A percentile compares a stretch with the other conserved stretches of the same genome.
Evolutionary conservation across 495 filamentous ascomycete genomes (phyloP).

Genomic region (Pseudotulostoma volvatum): DNA sequence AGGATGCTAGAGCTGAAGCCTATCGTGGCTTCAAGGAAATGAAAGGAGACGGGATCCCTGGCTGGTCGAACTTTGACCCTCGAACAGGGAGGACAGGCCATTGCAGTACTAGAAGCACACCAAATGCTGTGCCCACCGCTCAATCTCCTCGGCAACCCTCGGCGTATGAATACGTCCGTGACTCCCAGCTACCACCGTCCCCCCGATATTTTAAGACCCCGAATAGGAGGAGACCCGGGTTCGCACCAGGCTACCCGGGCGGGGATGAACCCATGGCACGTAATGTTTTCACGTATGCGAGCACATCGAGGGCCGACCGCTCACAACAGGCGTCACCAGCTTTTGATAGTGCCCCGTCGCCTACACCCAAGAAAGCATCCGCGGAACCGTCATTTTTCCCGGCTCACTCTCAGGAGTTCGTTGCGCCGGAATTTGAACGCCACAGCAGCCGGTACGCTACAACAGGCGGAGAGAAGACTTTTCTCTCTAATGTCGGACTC

Average conservation of each 20-base stretch:
- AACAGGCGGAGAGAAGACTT: slow-evolving; percentile 52
- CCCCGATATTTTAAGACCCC: slow-evolving; percentile 22
- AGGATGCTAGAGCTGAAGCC: slow-evolving; percentile 38
- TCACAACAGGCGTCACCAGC: slow-evolving; percentile 6
- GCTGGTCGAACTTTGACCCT: slow-evolving; percentile 28
- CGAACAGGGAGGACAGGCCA: slow-evolving; percentile 15
- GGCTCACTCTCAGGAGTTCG: slow-evolving; percentile 7
- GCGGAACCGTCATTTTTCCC: slow-evolving; percentile 7
- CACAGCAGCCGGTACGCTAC: slow-evolving; percentile 54
- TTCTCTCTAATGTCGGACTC: slow-evolving; percentile 29
- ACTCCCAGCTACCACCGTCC: slow-evolving; percentile 10
- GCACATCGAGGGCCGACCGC: slow-evolving; percentile 21
- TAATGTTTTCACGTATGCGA: slow-evolving; percentile 35
- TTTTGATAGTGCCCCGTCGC: slow-evolving; percentile 19
- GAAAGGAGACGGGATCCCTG: slow-evolving; percentile 29
- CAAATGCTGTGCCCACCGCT: slow-evolving; percentile 18
- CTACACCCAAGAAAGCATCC: slow-evolving; percentile 24
- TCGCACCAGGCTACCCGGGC: slow-evolving; percentile 35
- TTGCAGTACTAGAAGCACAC: slow-evolving; percentile 4
- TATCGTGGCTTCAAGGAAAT: slow-evolving; percentile 59
- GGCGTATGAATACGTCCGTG: slow-evolving; percentile 31
- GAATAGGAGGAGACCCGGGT: slow-evolving; percentile 34
- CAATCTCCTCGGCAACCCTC: slow-evolving; percentile 18
- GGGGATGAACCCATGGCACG: slow-evolving; percentile 41
- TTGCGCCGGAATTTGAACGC: slow-evolving; percentile 28